Conservation (phyloP, 768 basidiomycete species). For the Mycena polygramma region DNA sequence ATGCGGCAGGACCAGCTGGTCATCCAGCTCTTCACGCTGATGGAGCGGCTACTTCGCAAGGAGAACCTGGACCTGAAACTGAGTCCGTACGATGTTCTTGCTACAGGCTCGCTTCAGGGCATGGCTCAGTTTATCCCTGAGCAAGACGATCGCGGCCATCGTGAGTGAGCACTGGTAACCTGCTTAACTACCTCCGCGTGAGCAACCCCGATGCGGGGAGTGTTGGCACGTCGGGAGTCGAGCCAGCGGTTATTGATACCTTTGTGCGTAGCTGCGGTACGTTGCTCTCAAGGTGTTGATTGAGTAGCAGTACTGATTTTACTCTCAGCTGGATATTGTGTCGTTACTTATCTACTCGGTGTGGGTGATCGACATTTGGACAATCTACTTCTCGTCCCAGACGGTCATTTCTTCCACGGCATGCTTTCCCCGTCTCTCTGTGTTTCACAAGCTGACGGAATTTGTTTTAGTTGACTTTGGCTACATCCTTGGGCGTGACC, state of each 20-base stretch:
- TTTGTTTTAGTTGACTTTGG: constrained; percentile 90
- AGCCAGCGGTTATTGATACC: constrained; percentile 93
- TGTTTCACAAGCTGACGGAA: neutral
- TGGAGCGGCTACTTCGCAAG: constrained; percentile 93
- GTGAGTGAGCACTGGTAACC: constrained; percentile 90
- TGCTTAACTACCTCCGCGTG: constrained; percentile 90
- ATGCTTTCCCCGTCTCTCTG: constrained; percentile 31
- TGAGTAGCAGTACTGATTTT: constrained; percentile 27
- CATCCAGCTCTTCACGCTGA: constrained; percentile 97
- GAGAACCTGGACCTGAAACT: constrained; percentile 96
- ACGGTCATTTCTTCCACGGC: constrained; percentile 99
- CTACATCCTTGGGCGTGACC: constrained; percentile 97
- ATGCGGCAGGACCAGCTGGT: constrained; percentile 99
- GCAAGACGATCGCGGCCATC: constrained; percentile 95
- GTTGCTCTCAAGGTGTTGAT: constrained; percentile 49
- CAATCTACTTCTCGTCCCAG: constrained; percentile 92
- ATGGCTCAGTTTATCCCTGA: constrained; percentile 97
- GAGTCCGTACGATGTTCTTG: constrained; percentile 92
- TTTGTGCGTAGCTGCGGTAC: constrained; percentile 96
- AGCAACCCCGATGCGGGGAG: constrained; percentile 95
- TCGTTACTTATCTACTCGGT: constrained; percentile 95
- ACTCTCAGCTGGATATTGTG: constrained; percentile 91
- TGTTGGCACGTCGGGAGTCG: constrained; percentile 94
- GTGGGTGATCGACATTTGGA: constrained; percentile 98
- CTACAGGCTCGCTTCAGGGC: constrained; percentile 91